Evolutionary conservation across 2,329 filamentous ascomycete genomes (phyloP).

Genomic region (Amphichorda felina): DNA sequence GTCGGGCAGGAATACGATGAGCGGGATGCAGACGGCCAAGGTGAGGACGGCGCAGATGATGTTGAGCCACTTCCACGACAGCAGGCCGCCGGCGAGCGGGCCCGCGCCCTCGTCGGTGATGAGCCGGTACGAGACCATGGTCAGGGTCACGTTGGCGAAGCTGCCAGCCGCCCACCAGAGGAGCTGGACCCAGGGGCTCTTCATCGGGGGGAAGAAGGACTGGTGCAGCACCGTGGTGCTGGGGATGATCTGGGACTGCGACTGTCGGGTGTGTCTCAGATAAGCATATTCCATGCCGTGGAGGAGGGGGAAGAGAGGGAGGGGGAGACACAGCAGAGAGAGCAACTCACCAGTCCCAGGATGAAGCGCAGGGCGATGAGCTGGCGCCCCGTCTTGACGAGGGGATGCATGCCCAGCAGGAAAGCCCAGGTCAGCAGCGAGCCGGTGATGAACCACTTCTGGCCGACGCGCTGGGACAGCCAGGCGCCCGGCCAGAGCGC

Average conservation of each 20-base stretch:
- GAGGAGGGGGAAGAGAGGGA: background rate
- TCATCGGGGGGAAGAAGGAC: constrained; percentile 14
- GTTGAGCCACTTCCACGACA: constrained; percentile 10
- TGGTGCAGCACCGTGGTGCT: constrained; percentile 15
- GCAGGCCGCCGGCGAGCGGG: constrained; percentile 7
- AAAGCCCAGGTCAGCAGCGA: constrained; percentile 11
- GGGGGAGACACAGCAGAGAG: too few relatives aligned
- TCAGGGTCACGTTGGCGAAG: constrained; percentile 14
- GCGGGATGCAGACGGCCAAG: constrained; percentile 3
- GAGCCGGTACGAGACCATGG: constrained; percentile 15
- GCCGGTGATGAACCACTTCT: constrained; percentile 11
- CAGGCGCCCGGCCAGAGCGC: constrained; percentile 11
- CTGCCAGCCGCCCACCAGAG: constrained; percentile 15
- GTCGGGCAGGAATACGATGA: constrained; percentile 25
- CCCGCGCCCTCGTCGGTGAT: constrained; percentile 9
- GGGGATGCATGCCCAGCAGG: constrained; percentile 10
- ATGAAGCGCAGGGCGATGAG: constrained; percentile 10
- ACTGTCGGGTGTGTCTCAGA: constrained; percentile 5
- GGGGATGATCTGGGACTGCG: constrained; percentile 14
- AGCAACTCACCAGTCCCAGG: constrained; percentile 10
- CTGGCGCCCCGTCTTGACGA: constrained; percentile 10
- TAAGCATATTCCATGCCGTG: background rate
- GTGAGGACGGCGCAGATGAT: constrained; percentile 1
- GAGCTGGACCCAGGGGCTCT: constrained; percentile 15
- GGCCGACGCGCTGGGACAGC: constrained; percentile 10